Evolutionary conservation across 192 early-diverging fungal genomes (phyloP), one percentile per base, ranked within the genome.

Genomic region (Mortierella antarctica): DNA sequence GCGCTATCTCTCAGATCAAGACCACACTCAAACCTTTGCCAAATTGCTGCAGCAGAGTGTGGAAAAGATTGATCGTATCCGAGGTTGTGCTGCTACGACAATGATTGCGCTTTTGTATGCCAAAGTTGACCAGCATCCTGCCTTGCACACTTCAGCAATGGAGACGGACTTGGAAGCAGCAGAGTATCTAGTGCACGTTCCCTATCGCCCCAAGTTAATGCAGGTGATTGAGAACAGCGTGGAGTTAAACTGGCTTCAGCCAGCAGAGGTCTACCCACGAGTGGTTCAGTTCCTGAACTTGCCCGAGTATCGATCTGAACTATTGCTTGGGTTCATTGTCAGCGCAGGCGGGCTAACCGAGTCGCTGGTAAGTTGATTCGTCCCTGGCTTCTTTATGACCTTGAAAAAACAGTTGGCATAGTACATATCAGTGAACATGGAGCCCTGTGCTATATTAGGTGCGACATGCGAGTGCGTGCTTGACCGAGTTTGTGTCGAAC

Each of bases 31-130:
- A 7, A 65, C 90, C 11, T 62, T 94, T 7, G 72, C 64, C 9
- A 79, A 73, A 11, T 50, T 94, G 44, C 59, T 96, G 49, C 89
- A 93, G 23, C 94, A 96, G 61, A 87, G 90, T 47, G 92, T 96
- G 2, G 97, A 98, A 81, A 96, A 96, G 71, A 98, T 99, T 73
- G 97, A 99, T 83, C 82, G 90, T 52, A 87, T 97, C 7, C 86
- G 98, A 59, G 84, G 84, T 5, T 83, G 83, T 47, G 96, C 96
- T 6, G 95, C 96, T 0, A 63, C 61, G 13, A 83, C 91, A 11
- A 73, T 99, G 49, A 39, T 66, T 14, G 62, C 83, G 17, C 57
- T 94, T 1, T 31, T 95, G 17, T 82, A 83, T 53, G 55, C 72
- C 1, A 52, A 45, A 11, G 10, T 52, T 7, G 44, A 41, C 10